Conservation (phyloP, 768 basidiomycete species). For the Rhodotorula paludigena region DNA sequence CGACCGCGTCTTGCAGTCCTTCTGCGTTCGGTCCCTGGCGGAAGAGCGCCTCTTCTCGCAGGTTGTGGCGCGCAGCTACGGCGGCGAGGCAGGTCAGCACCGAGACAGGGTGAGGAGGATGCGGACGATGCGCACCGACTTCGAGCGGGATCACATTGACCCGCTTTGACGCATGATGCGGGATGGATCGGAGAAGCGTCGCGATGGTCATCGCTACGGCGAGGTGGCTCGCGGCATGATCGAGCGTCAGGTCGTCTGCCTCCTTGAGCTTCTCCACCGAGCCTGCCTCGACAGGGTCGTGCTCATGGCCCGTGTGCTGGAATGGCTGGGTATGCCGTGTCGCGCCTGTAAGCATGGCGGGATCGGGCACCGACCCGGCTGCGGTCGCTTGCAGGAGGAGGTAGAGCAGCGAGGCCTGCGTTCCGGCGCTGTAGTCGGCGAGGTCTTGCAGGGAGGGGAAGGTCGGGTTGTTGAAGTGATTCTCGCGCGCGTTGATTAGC, state of each 20-base stretch:
- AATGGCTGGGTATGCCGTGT: constrained; percentile 28
- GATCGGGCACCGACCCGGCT: background rate
- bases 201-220: constrained; percentile 32
- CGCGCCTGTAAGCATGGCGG: background rate
- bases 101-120: background rate
- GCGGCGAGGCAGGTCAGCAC: fast-evolving
- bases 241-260: constrained; percentile 32
- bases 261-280: background rate
- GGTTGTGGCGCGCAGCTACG: constrained; percentile 15
- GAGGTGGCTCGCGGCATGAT: constrained; percentile 36
- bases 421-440: constrained; percentile 35
- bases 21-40: constrained; percentile 18
- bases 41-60: constrained; percentile 32
- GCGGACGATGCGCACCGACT: constrained; percentile 13
- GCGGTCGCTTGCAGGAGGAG: constrained; percentile 32
- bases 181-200: constrained; percentile 32
- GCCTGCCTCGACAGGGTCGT: background rate
- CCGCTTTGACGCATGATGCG: constrained; percentile 25
- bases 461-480: constrained; percentile 36
- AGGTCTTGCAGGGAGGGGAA: constrained; percentile 35
- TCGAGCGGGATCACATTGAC: constrained; percentile 36
- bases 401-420: constrained; percentile 33
- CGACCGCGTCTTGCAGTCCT: constrained; percentile 32
- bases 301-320: constrained; percentile 30
- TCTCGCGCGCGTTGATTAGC: constrained; percentile 35